A percentile compares a stretch with the other conserved stretches of the same genome.
Conservation (phyloP, 2,329 filamentous ascomycete species). For the Calonectria crousiana region DNA sequence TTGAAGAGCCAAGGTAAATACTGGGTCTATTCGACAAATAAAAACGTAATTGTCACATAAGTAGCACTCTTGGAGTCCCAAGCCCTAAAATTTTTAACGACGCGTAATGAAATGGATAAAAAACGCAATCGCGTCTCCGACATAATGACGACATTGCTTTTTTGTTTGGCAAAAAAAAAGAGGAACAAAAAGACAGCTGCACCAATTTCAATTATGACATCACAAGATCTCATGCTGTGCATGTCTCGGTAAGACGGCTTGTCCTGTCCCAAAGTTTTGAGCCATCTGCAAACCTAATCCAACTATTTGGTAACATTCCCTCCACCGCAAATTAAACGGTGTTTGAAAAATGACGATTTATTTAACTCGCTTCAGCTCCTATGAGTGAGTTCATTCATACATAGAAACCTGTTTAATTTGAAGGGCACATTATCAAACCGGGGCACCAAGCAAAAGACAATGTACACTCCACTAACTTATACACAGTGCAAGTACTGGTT, state of each 20-base stretch:
- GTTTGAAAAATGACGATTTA: not conserved
- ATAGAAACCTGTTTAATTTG: not conserved
- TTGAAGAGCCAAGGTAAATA: not conserved
- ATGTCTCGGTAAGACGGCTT: not conserved
- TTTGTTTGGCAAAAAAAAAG: not conserved
- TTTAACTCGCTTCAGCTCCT: not conserved
- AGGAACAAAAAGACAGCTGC: not conserved
- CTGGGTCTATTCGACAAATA: not conserved
- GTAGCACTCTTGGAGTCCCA: not conserved
- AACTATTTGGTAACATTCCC: not conserved
- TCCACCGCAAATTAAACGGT: not conserved
- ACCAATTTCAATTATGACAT: not conserved
- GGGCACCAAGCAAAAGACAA: no score
- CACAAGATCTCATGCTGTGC: not conserved
- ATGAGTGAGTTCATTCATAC: not conserved
- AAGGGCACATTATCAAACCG: no score
- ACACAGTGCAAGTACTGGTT: no score
- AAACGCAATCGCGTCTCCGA: not conserved
- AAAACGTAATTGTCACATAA: not conserved
- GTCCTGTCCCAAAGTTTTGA: not conserved
- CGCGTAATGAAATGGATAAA: not conserved
- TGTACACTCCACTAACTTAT: no score
- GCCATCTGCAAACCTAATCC: not conserved
- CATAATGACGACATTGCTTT: not conserved
- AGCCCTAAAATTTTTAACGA: not conserved